A percentile compares a stretch with the other conserved stretches of the same genome.
These are phyloP conservation scores for Debaryomyces hansenii DNA, from an alignment of 805 yeast genomes.

Conservation along the genomic window DNA sequence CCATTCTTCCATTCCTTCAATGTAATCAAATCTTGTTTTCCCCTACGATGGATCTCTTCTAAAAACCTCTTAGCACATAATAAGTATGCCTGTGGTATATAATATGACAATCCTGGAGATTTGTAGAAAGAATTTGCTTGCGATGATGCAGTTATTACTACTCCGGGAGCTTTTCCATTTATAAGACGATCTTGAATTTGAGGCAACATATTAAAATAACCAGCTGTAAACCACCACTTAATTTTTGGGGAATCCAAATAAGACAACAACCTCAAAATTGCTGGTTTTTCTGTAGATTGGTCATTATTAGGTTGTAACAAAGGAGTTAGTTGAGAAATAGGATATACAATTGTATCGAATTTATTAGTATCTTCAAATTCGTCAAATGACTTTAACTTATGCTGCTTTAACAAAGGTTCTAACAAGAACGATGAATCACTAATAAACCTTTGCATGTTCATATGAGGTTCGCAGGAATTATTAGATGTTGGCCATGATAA, in stretches of 20 bases:
- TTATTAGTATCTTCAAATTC: slow-evolving; percentile 34
- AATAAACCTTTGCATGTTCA: slow-evolving; percentile 51
- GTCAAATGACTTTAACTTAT: slow-evolving; percentile 28
- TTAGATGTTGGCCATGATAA: slow-evolving; percentile 76
- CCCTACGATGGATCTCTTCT: slow-evolving; percentile 43
- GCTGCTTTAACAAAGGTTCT: slow-evolving; percentile 57
- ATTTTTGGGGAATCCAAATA: slow-evolving; percentile 53
- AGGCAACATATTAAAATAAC: slow-evolving; percentile 90
- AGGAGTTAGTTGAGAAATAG: slow-evolving; percentile 90
- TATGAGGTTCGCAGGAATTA: slow-evolving; percentile 64
- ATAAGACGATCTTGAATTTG: slow-evolving; percentile 62
- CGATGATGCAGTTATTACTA: slow-evolving; percentile 88
- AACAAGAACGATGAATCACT: slow-evolving; percentile 56
- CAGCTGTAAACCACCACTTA: slow-evolving; percentile 90
- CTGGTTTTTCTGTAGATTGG: slow-evolving; percentile 77
- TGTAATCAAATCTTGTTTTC: slow-evolving; percentile 46
- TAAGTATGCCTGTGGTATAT: slow-evolving; percentile 84
- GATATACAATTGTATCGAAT: slow-evolving; percentile 71
- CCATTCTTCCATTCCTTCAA: slow-evolving; percentile 89
- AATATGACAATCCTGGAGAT: slow-evolving; percentile 77
- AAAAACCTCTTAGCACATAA: slow-evolving; percentile 71
- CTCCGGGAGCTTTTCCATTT: slow-evolving; percentile 58
- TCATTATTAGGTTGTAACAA: slow-evolving; percentile 58
- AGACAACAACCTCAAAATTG: slow-evolving; percentile 61
- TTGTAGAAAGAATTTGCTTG: slow-evolving; percentile 91